Base-by-base conservation (phyloP, 352 stramenopile species). In the Sclerospora graminicola region DNA sequence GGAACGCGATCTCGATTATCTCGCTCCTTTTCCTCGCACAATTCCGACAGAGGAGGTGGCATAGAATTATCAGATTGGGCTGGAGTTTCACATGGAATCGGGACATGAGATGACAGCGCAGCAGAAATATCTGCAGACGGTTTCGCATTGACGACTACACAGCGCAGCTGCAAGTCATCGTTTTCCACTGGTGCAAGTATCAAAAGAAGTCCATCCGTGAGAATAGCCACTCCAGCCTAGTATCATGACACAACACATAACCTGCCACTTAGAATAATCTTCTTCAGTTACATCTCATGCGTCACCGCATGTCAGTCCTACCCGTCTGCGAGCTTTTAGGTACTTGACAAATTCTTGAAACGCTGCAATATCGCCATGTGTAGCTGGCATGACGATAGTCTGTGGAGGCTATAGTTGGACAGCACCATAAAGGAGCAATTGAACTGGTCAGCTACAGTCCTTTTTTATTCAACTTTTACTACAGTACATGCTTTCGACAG, bases 291-390 rank as follows among this genome's bases (percentile, higher is more conserved):
- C n/a, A 34, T 5, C 9, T 16, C 10, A 42, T 20, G 15, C 16
- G n/a, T 7, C 14, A 32, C 2, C 1, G 20, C 16, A 8, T 21
- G 13, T 31, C 15, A 27, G 11, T 45, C 62, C 23, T 51, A 87
- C 75, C 14, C 76, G 65, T 19, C 75, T 54, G 1, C 73, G 69
- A 9, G 56, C 47, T 48, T 66, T 68, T 8, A 88, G 37, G 31
- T 88, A 85, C 20, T 51, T 44, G 1, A 55, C 40, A 44, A 88
- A 73, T 1, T 73, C 48, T 20, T 63, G 44, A 39, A 88, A 85
- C 24, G 57, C 57, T 1, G 3, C 15, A 3, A 35, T 43, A 20
- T 71, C 51, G 3, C 49, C 52, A 8, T 45, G 23, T 2, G 48
- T 57, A 6, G 44, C 46, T 8, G 61, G 68, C 20, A 51, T 40